Evolutionary conservation across 495 filamentous ascomycete species (phyloP).

Genomic region (Aspergillus indologenus): DNA sequence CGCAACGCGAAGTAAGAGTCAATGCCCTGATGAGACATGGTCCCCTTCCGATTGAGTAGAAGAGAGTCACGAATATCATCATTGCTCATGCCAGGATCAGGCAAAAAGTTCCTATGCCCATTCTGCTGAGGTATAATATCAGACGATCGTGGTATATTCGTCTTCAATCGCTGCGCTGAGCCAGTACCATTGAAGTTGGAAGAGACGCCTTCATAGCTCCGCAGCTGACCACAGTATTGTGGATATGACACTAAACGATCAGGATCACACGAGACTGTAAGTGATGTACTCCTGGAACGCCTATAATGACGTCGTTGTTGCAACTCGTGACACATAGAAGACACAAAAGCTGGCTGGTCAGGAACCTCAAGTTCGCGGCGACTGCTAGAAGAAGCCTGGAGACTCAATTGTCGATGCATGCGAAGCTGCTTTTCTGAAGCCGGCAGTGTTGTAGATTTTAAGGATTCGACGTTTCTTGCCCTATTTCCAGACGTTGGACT

Average conservation of each 20-base stretch:
- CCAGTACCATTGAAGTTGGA: background rate
- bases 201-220: slow-evolving; percentile 8
- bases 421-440: slow-evolving; percentile 9
- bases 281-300: slow-evolving; percentile 15
- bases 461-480: slow-evolving; percentile 14
- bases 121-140: background rate
- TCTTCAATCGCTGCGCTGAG: background rate
- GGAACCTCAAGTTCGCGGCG: background rate
- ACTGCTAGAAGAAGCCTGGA: slow-evolving; percentile 16
- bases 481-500: slow-evolving; percentile 6
- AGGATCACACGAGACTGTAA: background rate
- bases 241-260: slow-evolving; percentile 7
- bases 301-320: background rate
- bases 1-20: background rate
- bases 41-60: background rate
- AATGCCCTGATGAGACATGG: background rate
- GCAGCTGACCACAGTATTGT: slow-evolving; percentile 17
- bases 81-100: background rate
- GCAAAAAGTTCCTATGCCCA: background rate
- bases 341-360: slow-evolving; percentile 9
- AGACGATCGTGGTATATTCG: background rate
- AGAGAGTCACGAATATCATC: background rate
- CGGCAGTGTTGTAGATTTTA: background rate
- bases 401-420: slow-evolving; percentile 23
- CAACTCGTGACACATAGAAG: slow-evolving; percentile 17